Evolutionary conservation across 805 yeast genomes (phyloP).

Genomic region (Wickerhamomyces silvicola): DNA sequence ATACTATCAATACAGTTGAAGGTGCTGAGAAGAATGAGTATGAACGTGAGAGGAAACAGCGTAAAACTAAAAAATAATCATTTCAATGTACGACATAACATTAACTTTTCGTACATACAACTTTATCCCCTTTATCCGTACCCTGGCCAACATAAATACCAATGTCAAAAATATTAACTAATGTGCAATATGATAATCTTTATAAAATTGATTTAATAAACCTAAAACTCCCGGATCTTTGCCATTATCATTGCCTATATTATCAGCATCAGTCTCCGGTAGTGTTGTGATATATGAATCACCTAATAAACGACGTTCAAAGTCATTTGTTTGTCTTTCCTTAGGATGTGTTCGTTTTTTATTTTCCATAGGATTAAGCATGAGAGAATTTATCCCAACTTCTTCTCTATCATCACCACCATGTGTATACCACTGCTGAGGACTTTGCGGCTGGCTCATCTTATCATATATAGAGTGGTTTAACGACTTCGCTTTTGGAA

Average conservation of each 20-base stretch:
- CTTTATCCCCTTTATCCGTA: not conserved
- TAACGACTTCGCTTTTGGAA: not conserved
- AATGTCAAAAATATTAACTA: not conserved
- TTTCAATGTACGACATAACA: not conserved
- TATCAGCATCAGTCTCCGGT: slow-evolving; percentile 31
- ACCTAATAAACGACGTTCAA: slow-evolving; percentile 25
- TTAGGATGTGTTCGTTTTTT: not conserved
- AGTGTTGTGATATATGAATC: slow-evolving; percentile 36
- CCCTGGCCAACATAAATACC: slow-evolving; percentile 1
- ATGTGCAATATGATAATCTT: slow-evolving; percentile 27
- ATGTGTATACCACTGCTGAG: slow-evolving; percentile 2
- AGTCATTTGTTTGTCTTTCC: slow-evolving; percentile 5
- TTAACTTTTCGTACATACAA: slow-evolving; percentile 2
- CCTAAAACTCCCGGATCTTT: slow-evolving; percentile 60
- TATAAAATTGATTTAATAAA: slow-evolving; percentile 74
- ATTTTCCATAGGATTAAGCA: slow-evolving; percentile 6
- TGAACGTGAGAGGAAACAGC: slow-evolving; percentile 72
- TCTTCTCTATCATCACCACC: slow-evolving; percentile 2
- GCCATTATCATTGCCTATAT: slow-evolving; percentile 22
- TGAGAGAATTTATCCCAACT: slow-evolving; percentile 1
- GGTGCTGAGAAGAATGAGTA: slow-evolving; percentile 93
- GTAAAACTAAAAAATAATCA: slow-evolving; percentile 39
- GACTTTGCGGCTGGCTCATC: not conserved
- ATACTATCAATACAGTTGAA: slow-evolving; percentile 85
- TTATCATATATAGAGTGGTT: slow-evolving; percentile 6